Percentiles rank a stretch among this genome's conserved stretches.
Conservation (phyloP, 2,329 filamentous ascomycete species). For the Ceratocystis colombiana region DNA sequence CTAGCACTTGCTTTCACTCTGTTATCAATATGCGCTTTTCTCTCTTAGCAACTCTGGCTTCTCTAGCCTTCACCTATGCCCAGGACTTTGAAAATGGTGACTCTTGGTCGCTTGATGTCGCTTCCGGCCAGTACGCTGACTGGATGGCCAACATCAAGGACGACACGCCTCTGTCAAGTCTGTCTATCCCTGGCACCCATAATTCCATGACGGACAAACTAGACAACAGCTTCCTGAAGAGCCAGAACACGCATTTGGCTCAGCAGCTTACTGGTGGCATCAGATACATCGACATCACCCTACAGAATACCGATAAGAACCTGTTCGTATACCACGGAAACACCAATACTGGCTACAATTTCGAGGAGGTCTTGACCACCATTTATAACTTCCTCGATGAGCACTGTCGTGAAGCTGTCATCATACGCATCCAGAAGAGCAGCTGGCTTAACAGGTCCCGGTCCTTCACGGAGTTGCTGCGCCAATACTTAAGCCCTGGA, state of each 20-base stretch:
- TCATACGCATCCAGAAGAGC: background rate
- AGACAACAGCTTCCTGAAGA: background rate
- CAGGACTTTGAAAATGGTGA: no score
- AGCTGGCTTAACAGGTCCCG: background rate
- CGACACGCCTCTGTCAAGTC: background rate
- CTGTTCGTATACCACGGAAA: background rate
- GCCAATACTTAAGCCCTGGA: background rate
- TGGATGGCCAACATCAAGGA: background rate
- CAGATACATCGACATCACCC: background rate
- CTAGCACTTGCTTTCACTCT: no score
- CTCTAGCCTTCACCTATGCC: no score
- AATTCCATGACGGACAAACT: background rate
- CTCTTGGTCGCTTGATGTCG: no score
- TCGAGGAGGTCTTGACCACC: background rate
- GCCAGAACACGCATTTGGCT: background rate
- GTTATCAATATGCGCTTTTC: no score
- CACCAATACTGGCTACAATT: background rate
- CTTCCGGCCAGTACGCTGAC: background rate
- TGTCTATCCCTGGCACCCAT: background rate
- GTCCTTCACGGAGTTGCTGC: background rate
- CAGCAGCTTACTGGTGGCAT: constrained; percentile 3
- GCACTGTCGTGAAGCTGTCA: background rate
- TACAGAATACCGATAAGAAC: background rate
- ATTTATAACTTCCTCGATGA: background rate
- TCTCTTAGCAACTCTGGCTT: no score